Evolutionary conservation across 2,329 filamentous ascomycete species (phyloP).

Genomic region (Phialophora expanda): DNA sequence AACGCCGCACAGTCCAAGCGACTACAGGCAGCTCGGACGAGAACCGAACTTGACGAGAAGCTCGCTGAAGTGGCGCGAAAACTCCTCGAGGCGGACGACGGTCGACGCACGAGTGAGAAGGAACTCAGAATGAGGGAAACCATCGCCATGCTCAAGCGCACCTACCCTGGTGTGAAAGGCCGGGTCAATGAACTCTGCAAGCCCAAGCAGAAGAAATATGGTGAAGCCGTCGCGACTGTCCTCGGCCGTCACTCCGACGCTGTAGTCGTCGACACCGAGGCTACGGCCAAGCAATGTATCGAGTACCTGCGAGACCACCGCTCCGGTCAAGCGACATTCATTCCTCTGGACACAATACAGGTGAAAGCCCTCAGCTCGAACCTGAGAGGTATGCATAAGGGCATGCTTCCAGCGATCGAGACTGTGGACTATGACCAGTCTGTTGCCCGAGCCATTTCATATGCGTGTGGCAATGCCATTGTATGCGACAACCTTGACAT

Average conservation of each 20-base stretch:
- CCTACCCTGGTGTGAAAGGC: conserved; percentile 89
- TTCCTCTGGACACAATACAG: conserved; percentile 96
- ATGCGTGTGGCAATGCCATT: conserved; percentile 92
- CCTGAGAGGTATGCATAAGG: conserved; percentile 84
- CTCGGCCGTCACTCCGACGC: conserved; percentile 93
- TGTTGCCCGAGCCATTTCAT: conserved; percentile 89
- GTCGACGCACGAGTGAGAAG: conserved; percentile 81
- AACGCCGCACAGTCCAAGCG: conserved; percentile 85
- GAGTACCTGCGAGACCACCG: conserved; percentile 91
- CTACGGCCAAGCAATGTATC: conserved; percentile 91
- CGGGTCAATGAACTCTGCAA: conserved; percentile 90
- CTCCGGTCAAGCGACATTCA: conserved; percentile 86
- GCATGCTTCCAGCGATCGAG: conserved; percentile 86
- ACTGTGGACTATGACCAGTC: conserved; percentile 91
- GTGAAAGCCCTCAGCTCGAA: conserved; percentile 89
- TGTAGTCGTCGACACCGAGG: conserved; percentile 92
- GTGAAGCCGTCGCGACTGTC: conserved; percentile 89
- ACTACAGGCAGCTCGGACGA: conserved; percentile 76
- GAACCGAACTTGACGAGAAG: conserved; percentile 90
- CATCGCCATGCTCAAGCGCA: conserved; percentile 82
- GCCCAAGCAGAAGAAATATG: conserved; percentile 96
- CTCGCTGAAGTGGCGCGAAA: conserved; percentile 79
- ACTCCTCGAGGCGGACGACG: conserved; percentile 83
- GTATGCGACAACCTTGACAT: conserved; percentile 87
- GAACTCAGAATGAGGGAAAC: conserved; percentile 81